Evolutionary conservation across 129 eudicot species (phyloP).

Genomic region (Flaveria ramosissima): DNA sequence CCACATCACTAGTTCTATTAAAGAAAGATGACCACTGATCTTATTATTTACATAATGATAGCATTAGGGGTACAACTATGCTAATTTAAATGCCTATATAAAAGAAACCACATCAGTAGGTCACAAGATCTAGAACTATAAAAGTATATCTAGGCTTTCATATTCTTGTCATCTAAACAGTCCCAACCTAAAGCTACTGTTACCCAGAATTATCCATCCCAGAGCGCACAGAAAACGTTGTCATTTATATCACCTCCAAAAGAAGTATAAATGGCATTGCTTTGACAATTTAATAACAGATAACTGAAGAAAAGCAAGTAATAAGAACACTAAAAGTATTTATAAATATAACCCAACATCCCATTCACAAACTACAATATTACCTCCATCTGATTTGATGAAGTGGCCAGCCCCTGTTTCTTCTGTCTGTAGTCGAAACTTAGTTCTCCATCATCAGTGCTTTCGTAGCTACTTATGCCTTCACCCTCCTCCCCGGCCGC

Average conservation of each 20-base stretch:
- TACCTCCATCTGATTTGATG: constrained; percentile 67
- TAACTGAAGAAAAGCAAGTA: neutral
- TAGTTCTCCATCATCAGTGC: constrained; percentile 56
- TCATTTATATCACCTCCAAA: neutral
- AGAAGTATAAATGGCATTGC: neutral
- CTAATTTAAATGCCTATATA: neutral
- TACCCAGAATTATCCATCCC: constrained; percentile 14
- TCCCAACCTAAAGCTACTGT: constrained; percentile 6
- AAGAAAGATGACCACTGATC: neutral
- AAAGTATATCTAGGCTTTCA: neutral
- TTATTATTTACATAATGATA: neutral
- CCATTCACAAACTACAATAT: neutral
- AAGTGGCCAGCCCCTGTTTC: constrained; percentile 49
- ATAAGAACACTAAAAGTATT: neutral
- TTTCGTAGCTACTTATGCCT: constrained; percentile 40
- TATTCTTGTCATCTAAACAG: constrained; percentile 1
- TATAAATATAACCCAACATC: neutral
- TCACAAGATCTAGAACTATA: neutral
- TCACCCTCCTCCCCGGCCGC: constrained; percentile 46
- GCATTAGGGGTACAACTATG: neutral
- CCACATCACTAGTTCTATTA: neutral
- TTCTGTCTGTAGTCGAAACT: constrained; percentile 61
- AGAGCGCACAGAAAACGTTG: neutral
- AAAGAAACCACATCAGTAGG: neutral
- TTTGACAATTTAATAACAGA: neutral